Conservation (phyloP, 148 eudicot species). For the Rhododendron mucronatum region DNA sequence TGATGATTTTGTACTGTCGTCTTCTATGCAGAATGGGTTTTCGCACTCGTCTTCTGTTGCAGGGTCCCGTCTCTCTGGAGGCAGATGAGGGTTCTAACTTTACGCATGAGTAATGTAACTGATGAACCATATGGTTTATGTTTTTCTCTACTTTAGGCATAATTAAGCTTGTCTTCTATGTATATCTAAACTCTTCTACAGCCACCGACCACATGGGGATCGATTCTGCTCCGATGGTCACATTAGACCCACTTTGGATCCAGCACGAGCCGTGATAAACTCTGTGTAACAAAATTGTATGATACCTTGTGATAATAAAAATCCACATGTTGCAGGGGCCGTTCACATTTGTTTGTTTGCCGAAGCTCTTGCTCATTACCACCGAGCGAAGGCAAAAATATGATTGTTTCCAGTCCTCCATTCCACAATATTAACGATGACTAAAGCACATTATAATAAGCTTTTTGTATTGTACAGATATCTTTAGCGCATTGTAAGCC, state of each 20-base stretch:
- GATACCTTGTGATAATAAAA: background rate
- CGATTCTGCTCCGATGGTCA: too few relatives aligned
- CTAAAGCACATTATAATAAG: too few relatives aligned
- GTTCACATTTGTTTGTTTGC: background rate
- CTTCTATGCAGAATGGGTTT: background rate
- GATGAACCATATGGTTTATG: background rate
- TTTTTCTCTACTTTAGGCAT: background rate
- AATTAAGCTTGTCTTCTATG: background rate
- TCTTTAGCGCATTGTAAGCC: too few relatives aligned
- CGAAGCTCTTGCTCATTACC: background rate
- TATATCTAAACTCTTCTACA: background rate
- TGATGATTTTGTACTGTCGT: background rate
- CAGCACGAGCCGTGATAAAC: too few relatives aligned
- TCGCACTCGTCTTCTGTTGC: background rate
- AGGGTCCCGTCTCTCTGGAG: constrained; percentile 9
- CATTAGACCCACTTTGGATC: too few relatives aligned
- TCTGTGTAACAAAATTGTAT: background rate
- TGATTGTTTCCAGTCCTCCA: too few relatives aligned
- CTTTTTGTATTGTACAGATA: too few relatives aligned
- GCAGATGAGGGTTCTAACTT: constrained; percentile 11
- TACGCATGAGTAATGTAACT: background rate
- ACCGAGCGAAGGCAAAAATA: background rate
- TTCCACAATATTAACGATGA: too few relatives aligned
- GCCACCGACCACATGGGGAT: too few relatives aligned
- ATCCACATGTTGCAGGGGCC: background rate